Base-by-base conservation (phyloP, 179 eudicot species). In the Amaranthus tricolor region DNA sequence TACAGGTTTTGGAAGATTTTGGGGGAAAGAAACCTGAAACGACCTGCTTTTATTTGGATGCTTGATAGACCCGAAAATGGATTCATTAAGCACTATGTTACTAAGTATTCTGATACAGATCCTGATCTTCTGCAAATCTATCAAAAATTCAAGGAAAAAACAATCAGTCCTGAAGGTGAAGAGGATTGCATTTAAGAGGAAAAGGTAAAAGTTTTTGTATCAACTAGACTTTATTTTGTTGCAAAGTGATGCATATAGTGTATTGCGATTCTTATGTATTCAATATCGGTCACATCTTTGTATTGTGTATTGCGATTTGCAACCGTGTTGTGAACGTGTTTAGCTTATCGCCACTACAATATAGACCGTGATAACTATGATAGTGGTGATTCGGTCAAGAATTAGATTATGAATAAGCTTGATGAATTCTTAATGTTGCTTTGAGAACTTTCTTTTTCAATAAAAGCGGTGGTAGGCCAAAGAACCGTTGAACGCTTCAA, bases 1-100 rank as follows among this genome's bases (percentile, higher is more conserved):
- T 58, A 56, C 68, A 58, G 50, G 31, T 31, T 73, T 24, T 56
- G 76, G 72, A 73, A 66, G 77, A 45, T 73, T 47, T 74, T 78
- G 66, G 17, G 17, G 24, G 66, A 49, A 48, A 47, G 71, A 6
- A 4, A 57, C 6, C 20, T 74, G 65, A 44, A 10, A 2, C 44
- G 11, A 24, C 17, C 40, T 10, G 8, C 15, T 12, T 74, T 63
- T 49, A 6, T 74, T 63, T 74, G 77, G 77, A 6, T 64, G 70
- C 77, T 74, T 5, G 65, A 74, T 63, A 53, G 6, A 53, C 65
- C 77, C 7, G 77, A 74, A 6, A 52, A 64, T 62, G 14, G 6
- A 4, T 74, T 74, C 11, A 43, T 74, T 17, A 70, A 43, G 15
- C 40, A 4, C 53, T 64, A 63, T 74, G 58, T 74, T 63, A 74